Percentiles rank a stretch among this genome's conserved stretches.
Evolutionary conservation across 331 rosid species (phyloP).

Genomic region (Stylosanthes scabra): DNA sequence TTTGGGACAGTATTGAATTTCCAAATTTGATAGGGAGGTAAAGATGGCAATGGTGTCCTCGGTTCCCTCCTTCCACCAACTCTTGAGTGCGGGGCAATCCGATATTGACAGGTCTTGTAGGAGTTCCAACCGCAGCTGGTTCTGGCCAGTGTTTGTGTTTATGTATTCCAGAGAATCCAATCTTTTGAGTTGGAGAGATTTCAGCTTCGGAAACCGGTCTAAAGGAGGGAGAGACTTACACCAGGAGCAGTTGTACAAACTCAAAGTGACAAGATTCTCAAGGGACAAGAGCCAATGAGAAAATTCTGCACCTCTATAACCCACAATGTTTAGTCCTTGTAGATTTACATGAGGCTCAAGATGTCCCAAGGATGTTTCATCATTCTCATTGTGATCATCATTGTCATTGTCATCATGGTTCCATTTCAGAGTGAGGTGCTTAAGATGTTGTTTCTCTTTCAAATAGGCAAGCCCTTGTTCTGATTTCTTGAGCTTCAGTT

Average conservation of each 20-base stretch:
- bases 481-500: neutral
- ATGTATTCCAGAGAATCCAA: neutral
- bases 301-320: constrained; percentile 11
- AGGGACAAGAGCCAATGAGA: constrained; percentile 22
- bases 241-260: constrained; percentile 15
- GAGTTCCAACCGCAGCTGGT: neutral
- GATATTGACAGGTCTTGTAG: constrained; percentile 40
- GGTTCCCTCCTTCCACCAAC: constrained; percentile 37
- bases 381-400: too few species aligned
- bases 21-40: constrained; percentile 20
- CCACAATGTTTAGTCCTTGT: neutral
- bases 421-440: constrained; percentile 36
- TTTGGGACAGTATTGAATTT: constrained; percentile 30
- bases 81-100: constrained; percentile 32
- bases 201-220: neutral
- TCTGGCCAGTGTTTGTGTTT: too few species aligned
- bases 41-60: neutral
- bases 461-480: neutral
- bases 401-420: neutral
- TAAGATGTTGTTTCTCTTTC: constrained; percentile 14
- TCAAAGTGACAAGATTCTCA: constrained; percentile 16
- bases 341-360: constrained; percentile 32
- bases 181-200: neutral
- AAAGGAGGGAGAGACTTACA: neutral
- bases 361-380: neutral